These are phyloP conservation scores for Leccinum sublutescens DNA, from an alignment of 768 basidiomycete species.

Conservation along the genomic window DNA sequence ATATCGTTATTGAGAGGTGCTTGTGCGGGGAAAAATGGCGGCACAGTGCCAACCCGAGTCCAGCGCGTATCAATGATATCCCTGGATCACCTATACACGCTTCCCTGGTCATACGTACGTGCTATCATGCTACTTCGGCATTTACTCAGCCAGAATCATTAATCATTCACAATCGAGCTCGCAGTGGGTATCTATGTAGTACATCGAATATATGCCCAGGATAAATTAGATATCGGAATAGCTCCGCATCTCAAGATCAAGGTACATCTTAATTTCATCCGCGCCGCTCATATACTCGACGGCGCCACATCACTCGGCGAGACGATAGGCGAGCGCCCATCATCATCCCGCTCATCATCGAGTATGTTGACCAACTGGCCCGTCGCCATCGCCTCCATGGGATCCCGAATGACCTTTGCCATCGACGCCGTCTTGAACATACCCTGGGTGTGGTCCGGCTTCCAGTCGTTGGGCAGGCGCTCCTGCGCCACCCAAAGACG, in stretches of 20 bases:
- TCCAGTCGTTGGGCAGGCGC: conserved; percentile 45
- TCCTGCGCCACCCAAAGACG: conserved; percentile 54
- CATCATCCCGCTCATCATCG: conserved; percentile 18
- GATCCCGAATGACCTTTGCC: conserved; percentile 28
- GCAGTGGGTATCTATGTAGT: neutral
- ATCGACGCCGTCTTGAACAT: conserved; percentile 25
- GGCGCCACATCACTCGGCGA: conserved; percentile 1
- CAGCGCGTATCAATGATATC: too few species aligned
- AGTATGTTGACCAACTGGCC: conserved; percentile 19
- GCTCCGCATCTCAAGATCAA: neutral
- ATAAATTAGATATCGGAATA: neutral
- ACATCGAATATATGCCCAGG: neutral
- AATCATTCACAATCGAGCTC: neutral
- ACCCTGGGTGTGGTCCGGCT: conserved; percentile 33
- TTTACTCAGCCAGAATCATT: neutral
- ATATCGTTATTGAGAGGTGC: too few species aligned
- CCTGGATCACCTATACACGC: too few species aligned
- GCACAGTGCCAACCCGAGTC: too few species aligned
- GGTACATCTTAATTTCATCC: neutral
- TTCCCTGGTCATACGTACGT: neutral
- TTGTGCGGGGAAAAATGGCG: too few species aligned
- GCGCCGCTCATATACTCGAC: neutral
- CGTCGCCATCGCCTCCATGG: conserved; percentile 22
- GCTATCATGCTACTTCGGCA: neutral
- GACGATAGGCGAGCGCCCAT: neutral